Evolutionary conservation across 768 basidiomycete species (phyloP).

Genomic region (Boletellus ananiceps): DNA sequence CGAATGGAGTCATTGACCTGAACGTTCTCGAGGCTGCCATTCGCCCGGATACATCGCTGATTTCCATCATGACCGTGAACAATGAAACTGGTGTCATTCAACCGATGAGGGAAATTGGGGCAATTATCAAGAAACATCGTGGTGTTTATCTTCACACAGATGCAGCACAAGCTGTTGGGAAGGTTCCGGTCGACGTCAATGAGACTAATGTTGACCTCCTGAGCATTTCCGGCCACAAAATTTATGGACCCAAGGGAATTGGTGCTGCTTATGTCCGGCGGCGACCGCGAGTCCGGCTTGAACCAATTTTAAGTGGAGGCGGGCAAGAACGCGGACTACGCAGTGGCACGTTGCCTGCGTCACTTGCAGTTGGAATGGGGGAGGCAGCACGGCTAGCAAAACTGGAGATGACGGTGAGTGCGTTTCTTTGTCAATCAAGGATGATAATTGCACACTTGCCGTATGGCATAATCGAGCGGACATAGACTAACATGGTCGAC

Average conservation of each 20-base stretch:
- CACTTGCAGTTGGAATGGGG: constrained; percentile 87
- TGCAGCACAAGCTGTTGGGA: constrained; percentile 92
- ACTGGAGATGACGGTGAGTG: constrained; percentile 87
- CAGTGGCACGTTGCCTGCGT: constrained; percentile 89
- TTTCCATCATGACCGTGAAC: constrained; percentile 98
- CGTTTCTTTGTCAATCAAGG: constrained; percentile 23
- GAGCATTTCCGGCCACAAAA: constrained; percentile 95
- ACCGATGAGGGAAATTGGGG: constrained; percentile 92
- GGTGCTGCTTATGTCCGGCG: constrained; percentile 93
- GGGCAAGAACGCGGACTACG: constrained; percentile 95
- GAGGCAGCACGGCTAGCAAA: constrained; percentile 92
- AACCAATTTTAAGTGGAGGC: constrained; percentile 92
- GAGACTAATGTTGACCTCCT: constrained; percentile 93
- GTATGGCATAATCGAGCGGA: constrained; percentile 43
- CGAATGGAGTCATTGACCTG: constrained; percentile 78
- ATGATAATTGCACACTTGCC: constrained; percentile 46
- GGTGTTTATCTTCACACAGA: constrained; percentile 96
- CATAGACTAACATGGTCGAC: constrained; percentile 9
- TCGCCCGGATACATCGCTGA: constrained; percentile 87
- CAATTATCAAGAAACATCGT: constrained; percentile 77
- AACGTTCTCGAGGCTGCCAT: constrained; percentile 81
- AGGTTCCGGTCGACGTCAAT: constrained; percentile 90
- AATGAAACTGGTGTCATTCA: constrained; percentile 99
- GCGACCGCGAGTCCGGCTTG: constrained; percentile 86
- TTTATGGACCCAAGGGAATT: constrained; percentile 96